Conservation (phyloP, 306 rosid species). For the Gastrolobium bilobum region DNA sequence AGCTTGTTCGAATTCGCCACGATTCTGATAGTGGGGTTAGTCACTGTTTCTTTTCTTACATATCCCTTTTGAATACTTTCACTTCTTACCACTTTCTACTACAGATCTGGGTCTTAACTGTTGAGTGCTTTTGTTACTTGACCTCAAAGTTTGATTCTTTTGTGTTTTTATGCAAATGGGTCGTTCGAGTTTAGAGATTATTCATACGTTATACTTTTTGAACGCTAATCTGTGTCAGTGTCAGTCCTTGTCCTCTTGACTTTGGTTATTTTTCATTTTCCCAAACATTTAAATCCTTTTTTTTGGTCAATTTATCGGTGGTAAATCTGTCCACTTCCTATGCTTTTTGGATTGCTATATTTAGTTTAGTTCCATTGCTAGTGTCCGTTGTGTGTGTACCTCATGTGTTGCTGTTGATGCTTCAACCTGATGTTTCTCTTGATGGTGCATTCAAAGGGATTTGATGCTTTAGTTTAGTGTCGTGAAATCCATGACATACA, state of each 20-base stretch:
- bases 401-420: background rate
- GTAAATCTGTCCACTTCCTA: too few relatives aligned
- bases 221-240: conserved; percentile 17
- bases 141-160: conserved; percentile 18
- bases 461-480: conserved; percentile 10
- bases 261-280: too few relatives aligned
- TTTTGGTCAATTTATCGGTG: too few relatives aligned
- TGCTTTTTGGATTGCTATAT: too few relatives aligned
- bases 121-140: background rate
- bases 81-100: background rate
- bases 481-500: background rate
- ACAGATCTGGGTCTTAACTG: conserved; percentile 36
- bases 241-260: background rate
- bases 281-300: too few relatives aligned
- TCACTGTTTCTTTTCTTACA: background rate
- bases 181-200: background rate
- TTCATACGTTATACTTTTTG: background rate
- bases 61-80: background rate
- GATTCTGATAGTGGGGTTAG: conserved; percentile 86
- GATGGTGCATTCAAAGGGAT: background rate
- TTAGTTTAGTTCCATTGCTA: too few relatives aligned
- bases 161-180: background rate
- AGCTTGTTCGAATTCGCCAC: conserved; percentile 93
- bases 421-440: conserved; percentile 5
- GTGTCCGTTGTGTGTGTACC: too few relatives aligned